Conservation (phyloP, 2,329 filamentous ascomycete genomes). For the Nemania abortiva region DNA sequence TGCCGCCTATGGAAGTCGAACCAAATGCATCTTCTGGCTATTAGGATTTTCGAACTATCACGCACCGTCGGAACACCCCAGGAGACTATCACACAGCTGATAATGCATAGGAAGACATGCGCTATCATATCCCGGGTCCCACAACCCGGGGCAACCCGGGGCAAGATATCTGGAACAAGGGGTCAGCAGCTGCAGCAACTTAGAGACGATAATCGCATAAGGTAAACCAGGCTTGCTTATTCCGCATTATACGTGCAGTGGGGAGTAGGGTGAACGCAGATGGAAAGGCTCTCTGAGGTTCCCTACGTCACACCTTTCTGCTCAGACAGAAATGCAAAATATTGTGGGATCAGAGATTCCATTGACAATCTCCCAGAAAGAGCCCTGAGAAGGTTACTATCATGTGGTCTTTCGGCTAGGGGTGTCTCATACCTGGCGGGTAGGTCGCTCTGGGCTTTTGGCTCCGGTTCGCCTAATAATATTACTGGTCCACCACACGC, state of each 20-base stretch:
- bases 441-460: not conserved
- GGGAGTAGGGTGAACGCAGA: too few relatives aligned
- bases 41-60: not conserved
- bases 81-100: not conserved
- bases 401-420: too few relatives aligned
- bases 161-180: not conserved
- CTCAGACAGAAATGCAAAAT: too few relatives aligned
- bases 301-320: too few relatives aligned
- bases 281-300: too few relatives aligned
- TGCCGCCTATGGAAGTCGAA: not conserved
- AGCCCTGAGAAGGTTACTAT: too few relatives aligned
- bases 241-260: not conserved
- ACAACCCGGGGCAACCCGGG: not conserved
- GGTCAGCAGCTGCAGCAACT: not conserved
- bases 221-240: not conserved
- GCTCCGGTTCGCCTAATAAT: not conserved
- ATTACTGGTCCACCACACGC: not conserved
- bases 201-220: not conserved
- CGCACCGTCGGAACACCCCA: not conserved
- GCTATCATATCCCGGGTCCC: not conserved
- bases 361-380: too few relatives aligned
- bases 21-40: not conserved
- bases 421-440: not conserved
- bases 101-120: not conserved
- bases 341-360: too few relatives aligned